A percentile compares a stretch with the other conserved stretches of the same genome.
phyloP scores from a whole-genome alignment of 306 rosid species.

The Ormosia emarginata region DNA sequence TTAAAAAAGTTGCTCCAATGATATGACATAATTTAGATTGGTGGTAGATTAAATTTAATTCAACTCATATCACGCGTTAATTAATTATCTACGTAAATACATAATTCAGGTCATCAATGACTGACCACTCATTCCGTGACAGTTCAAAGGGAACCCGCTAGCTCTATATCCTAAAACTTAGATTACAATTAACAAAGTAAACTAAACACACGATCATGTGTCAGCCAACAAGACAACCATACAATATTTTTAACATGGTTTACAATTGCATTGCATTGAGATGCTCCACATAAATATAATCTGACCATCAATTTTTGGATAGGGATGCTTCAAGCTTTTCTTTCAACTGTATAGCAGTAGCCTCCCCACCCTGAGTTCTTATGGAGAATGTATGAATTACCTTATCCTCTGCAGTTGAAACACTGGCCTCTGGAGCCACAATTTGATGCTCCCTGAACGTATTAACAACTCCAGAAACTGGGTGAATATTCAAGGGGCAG shows the following conservation, averaged over 20 bases:
- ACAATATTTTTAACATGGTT: not conserved
- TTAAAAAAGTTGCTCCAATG: not conserved
- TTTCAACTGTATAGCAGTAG: constrained; percentile 66
- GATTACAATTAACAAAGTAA: not conserved
- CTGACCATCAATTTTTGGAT: constrained; percentile 33
- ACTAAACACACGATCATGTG: not conserved
- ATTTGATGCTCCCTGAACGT: constrained; percentile 64
- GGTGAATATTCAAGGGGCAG: constrained; percentile 70
- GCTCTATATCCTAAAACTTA: not conserved
- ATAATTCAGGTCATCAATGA: not conserved
- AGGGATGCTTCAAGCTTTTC: constrained; percentile 70
- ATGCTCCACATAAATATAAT: constrained; percentile 17
- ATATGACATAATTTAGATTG: not conserved
- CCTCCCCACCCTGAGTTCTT: constrained; percentile 57
- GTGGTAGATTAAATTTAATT: not conserved
- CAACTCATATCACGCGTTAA: not conserved
- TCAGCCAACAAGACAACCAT: constrained; percentile 8
- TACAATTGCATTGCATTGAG: not conserved
- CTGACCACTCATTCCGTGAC: not conserved
- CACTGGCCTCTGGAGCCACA: constrained; percentile 53
- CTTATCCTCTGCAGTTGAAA: constrained; percentile 45
- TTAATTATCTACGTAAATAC: not conserved
- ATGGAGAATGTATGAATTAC: constrained; percentile 74
- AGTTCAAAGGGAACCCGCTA: not conserved
- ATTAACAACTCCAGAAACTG: constrained; percentile 63